Evolutionary conservation across 2,329 filamentous ascomycete species (phyloP).

Genomic region (Rutstroemia sp.): DNA sequence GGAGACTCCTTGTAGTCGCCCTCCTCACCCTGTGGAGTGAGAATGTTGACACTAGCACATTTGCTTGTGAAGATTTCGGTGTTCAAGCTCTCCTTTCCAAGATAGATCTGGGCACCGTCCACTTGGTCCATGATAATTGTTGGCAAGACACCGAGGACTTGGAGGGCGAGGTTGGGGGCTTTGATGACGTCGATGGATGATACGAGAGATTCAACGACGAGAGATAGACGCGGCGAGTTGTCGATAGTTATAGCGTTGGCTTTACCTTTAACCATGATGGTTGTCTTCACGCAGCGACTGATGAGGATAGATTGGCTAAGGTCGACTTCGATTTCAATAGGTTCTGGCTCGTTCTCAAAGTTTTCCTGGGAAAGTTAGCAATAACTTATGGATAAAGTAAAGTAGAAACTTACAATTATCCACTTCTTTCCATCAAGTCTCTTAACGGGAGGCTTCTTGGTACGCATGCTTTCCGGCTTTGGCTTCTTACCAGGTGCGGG

Average conservation of each 20-base stretch:
- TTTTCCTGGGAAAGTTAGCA: constrained; percentile 58
- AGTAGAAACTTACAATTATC: constrained; percentile 59
- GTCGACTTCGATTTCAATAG: constrained; percentile 74
- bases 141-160: constrained; percentile 78
- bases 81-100: constrained; percentile 68
- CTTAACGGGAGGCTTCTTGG: constrained; percentile 74
- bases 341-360: constrained; percentile 66
- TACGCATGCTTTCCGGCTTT: constrained; percentile 77
- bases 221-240: constrained; percentile 75
- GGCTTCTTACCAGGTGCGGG: constrained; percentile 83
- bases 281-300: constrained; percentile 83
- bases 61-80: constrained; percentile 90
- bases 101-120: constrained; percentile 81
- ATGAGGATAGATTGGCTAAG: constrained; percentile 88
- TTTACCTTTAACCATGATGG: constrained; percentile 84
- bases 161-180: constrained; percentile 87
- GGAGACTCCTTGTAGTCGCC: constrained; percentile 84
- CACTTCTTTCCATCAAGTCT: constrained; percentile 87
- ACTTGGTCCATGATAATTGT: constrained; percentile 90
- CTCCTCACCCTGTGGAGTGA: constrained; percentile 60
- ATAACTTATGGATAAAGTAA: background rate
- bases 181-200: constrained; percentile 94
- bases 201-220: constrained; percentile 84
- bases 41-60: constrained; percentile 78
- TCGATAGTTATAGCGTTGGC: constrained; percentile 95